Base-by-base conservation (phyloP, 2,329 filamentous ascomycete genomes). In the Sphaerulina vaccinii region DNA sequence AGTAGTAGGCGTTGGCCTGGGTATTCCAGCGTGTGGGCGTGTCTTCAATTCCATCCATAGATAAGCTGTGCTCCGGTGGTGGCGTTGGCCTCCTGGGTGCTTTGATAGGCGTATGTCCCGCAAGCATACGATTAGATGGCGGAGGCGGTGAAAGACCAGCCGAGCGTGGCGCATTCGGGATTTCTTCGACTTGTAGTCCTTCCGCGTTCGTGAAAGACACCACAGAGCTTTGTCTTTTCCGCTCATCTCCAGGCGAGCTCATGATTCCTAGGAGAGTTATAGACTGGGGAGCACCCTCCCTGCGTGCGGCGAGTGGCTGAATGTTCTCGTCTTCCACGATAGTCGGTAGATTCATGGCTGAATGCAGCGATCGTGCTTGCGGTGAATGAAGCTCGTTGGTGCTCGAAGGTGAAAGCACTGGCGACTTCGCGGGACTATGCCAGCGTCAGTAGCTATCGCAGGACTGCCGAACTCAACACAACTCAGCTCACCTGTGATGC, bases 21-120 rank as follows among this genome's bases (percentile, higher is more conserved):
- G 68, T 70, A 48, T 70, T 70, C 53, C 60, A 59, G 5, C 65
- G 61, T 6, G 68, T 70, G 0, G 68, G 68, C 1, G 68, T 70
- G 38, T 69, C 68, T 23, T 67, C 65, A 13, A 68, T 58, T 19
- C 57, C 65, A 11, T 65, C 62, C 42, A 65, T 43, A 1, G 56
- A 36, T 48, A 65, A 52, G 22, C 61, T 57, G 40, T 59, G 45
- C 19, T 61, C 62, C 10, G 62, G 66, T 49, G 58, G 64, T n/a
- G 58, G 66, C 4, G 58, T 56, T 35, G 58, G 64, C 35, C 65
- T 58, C 27, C 51, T 51, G 3, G 66, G 63, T 4, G 57, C 55
- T 29, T 61, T 63, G 10, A 69, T 49, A 2, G 67, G 68, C 5
- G 68, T 70, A 52, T 70, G 68, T 2, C 68, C 68, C 13, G 68